Base-by-base conservation (phyloP, 1,284 basidiomycete species). In the Cryptococcus wingfieldii region DNA sequence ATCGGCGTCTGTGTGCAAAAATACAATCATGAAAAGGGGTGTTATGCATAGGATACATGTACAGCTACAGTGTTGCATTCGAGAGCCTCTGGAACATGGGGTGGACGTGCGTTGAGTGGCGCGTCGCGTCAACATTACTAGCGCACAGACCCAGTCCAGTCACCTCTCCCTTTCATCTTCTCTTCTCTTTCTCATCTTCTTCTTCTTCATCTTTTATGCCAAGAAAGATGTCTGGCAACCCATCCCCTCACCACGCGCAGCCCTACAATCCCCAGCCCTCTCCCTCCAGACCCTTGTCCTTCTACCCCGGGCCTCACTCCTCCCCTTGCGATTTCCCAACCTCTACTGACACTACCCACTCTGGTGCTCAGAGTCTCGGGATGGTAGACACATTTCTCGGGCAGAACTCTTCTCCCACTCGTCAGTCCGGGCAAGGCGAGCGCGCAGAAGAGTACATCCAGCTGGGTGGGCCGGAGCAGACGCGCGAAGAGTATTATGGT, bases 111-210 rank as follows among this genome's bases (percentile, higher is more conserved):
- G 8, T 4, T 12, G 23, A 46, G 14, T 31, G 27, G 25, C 45
- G 45, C 41, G 41, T 42, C 41, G 19, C 41, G 41, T n/a, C 19
- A 4, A 14, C 9, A 27, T 41, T n/a, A 31, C 34, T 14, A 19
- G 51, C 39, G 38, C 49, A 51, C 19, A 23, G 41, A 38, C 49
- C 38, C 38, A 27, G 37, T 49, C 47, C 34, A 49, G 47, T 38
- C 49, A 37, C 23, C 14, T 27, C 49, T 7, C 38, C 49, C n/a
- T 42, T 5, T 42, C 10, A 34, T 42, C 41, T 14, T 42, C 41
- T 23, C 41, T 42, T 23, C 9, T n/a, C 8, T 23, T 42, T 23
- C 16, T n/a, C 41, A 16, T 42, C 41, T 7, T 42, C 41, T 18
- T 42, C 41, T 42, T 6, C 10, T 34, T 34, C 31, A 7, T 31